Conservation (phyloP, 257 asterid genomes). For the Scutellaria baicalensis region DNA sequence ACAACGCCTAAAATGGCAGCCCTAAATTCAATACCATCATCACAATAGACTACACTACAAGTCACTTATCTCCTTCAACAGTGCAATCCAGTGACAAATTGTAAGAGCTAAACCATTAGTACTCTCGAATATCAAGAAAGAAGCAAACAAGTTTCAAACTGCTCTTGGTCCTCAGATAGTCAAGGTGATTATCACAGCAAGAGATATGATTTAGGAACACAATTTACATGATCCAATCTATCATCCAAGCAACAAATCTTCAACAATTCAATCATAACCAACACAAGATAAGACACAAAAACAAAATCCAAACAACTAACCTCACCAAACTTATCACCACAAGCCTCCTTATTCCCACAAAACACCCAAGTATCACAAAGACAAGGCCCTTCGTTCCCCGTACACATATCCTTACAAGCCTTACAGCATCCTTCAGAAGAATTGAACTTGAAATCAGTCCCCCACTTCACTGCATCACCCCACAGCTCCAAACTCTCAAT, state of each 20-base stretch:
- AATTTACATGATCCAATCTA: background rate
- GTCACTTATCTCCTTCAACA: background rate
- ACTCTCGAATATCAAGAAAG: background rate
- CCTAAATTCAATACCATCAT: background rate
- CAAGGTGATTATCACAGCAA: background rate
- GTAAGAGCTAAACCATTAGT: background rate
- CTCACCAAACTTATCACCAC: conserved; percentile 86
- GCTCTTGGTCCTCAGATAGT: background rate
- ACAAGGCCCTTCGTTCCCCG: conserved; percentile 78
- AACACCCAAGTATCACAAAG: conserved; percentile 94
- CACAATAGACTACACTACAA: background rate
- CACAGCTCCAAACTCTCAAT: conserved; percentile 70
- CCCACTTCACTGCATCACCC: conserved; percentile 97
- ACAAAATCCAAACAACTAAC: conserved; percentile 25
- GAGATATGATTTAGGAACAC: background rate
- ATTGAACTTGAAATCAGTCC: conserved; percentile 78
- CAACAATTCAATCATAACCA: background rate
- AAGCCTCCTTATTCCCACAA: conserved; percentile 69
- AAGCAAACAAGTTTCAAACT: background rate
- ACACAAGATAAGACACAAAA: background rate
- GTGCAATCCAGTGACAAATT: background rate
- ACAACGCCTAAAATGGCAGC: too few species aligned
- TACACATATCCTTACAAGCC: conserved; percentile 80
- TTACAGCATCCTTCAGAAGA: conserved; percentile 63
- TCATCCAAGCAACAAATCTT: conserved; percentile 2